Percentiles rank a stretch among this genome's conserved stretches.
These are phyloP conservation scores for Penicillium turbatum DNA, from an alignment of 495 filamentous ascomycete genomes.

Conservation along the genomic window DNA sequence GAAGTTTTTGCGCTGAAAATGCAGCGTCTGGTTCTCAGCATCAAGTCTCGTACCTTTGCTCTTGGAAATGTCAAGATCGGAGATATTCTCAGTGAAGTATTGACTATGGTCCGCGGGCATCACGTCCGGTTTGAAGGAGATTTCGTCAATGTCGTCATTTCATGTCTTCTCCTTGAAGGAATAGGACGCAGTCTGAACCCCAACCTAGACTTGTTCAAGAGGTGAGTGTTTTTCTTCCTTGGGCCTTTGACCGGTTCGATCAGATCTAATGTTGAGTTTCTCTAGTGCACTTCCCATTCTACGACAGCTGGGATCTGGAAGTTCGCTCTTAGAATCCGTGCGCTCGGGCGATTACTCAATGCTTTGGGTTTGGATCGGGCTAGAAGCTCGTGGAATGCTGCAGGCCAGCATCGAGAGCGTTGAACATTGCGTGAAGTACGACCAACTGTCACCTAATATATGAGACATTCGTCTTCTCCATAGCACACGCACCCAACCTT, in stretches of 20 bases:
- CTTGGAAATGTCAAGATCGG: slow-evolving; percentile 95
- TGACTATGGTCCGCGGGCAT: slow-evolving; percentile 87
- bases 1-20: slow-evolving; percentile 94
- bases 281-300: slow-evolving; percentile 83
- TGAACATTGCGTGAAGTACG: slow-evolving; percentile 79
- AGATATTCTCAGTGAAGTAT: slow-evolving; percentile 84
- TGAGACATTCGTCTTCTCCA: slow-evolving; percentile 30
- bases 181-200: slow-evolving; percentile 88
- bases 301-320: slow-evolving; percentile 75
- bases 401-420: slow-evolving; percentile 86
- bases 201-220: slow-evolving; percentile 79
- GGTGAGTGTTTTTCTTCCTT: slow-evolving; percentile 39
- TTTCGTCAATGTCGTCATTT: slow-evolving; percentile 97
- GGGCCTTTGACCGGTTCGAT: neutral
- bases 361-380: slow-evolving; percentile 87
- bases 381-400: slow-evolving; percentile 84
- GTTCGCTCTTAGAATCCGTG: slow-evolving; percentile 41
- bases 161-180: slow-evolving; percentile 87
- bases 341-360: slow-evolving; percentile 79
- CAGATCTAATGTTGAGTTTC: neutral
- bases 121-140: slow-evolving; percentile 96
- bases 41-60: slow-evolving; percentile 87
- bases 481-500: slow-evolving; percentile 6
- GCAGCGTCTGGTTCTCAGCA: slow-evolving; percentile 87
- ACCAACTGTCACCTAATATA: slow-evolving; percentile 76